phyloP scores from a whole-genome alignment of 2,329 filamentous ascomycete genomes.

The Gliomastix tumulicola region DNA sequence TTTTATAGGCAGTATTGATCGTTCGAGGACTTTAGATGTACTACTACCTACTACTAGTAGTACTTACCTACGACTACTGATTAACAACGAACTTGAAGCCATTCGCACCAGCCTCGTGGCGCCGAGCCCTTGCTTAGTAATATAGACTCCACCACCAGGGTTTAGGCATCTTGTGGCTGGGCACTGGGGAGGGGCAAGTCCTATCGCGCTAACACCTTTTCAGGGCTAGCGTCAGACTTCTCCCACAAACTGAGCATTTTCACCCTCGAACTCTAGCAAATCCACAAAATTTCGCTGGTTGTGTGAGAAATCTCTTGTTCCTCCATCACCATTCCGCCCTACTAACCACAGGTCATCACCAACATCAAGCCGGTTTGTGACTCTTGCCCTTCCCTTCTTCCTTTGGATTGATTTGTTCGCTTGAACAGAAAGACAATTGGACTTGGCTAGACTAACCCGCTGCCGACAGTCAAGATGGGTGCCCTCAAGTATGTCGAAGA shows the following conservation, averaged over 20 bases:
- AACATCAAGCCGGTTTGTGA: slow-evolving; percentile 6
- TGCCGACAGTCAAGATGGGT: slow-evolving; percentile 72
- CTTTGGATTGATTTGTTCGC: background rate
- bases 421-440: slow-evolving; percentile 1
- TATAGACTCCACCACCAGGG: no score
- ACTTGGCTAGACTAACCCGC: background rate
- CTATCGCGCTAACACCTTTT: slow-evolving; percentile 13
- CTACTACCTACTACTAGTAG: no score
- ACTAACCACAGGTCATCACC: slow-evolving; percentile 26
- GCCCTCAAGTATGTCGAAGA: slow-evolving; percentile 99
- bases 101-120: no score
- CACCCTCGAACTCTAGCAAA: slow-evolving; percentile 20
- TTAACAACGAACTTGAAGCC: no score
- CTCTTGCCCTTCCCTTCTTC: background rate
- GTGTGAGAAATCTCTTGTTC: background rate
- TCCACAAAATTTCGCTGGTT: slow-evolving; percentile 13
- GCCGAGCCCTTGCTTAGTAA: no score
- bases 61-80: no score
- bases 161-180: no score
- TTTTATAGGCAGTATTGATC: no score
- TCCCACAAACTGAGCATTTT: slow-evolving; percentile 28
- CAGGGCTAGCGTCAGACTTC: slow-evolving; percentile 24
- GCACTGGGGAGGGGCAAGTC: slow-evolving; percentile 21
- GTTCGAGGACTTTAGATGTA: no score
- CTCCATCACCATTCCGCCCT: slow-evolving; percentile 10